Evolutionary conservation across 768 basidiomycete species (phyloP).

Genomic region (Peribolospora kevripleyi): DNA sequence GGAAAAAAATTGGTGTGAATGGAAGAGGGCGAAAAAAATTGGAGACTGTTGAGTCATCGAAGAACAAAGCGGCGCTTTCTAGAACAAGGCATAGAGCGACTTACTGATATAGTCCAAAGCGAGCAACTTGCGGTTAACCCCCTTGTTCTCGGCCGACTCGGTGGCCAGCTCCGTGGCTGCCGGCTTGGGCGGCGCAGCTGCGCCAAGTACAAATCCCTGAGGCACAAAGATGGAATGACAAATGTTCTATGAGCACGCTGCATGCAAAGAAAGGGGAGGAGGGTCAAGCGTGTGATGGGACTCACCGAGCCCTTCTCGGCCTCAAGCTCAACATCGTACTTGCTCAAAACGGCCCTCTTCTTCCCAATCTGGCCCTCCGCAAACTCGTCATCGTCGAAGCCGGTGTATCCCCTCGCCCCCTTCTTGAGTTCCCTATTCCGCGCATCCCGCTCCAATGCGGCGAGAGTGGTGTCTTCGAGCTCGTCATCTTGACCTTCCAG

Average conservation of each 20-base stretch:
- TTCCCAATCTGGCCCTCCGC: constrained; percentile 40
- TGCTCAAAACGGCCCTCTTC: constrained; percentile 60
- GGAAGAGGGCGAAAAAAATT: constrained; percentile 11
- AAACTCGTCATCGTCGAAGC: constrained; percentile 93
- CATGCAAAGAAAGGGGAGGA: background rate
- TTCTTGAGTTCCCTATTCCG: constrained; percentile 65
- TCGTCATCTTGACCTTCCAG: constrained; percentile 99
- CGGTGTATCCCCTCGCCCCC: constrained; percentile 58
- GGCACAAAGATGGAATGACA: too few relatives aligned
- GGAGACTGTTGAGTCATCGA: background rate
- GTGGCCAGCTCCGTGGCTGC: background rate
- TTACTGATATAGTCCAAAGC: constrained; percentile 74
- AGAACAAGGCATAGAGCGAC: constrained; percentile 17
- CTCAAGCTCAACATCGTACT: constrained; percentile 79
- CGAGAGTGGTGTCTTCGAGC: constrained; percentile 84
- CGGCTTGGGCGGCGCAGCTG: too few relatives aligned
- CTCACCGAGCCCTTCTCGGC: constrained; percentile 44
- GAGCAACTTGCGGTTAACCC: constrained; percentile 39
- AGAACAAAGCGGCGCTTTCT: background rate
- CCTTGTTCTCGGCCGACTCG: constrained; percentile 5
- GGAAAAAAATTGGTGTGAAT: background rate
- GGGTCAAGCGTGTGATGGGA: constrained; percentile 5
- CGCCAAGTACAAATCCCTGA: too few relatives aligned
- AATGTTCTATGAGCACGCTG: too few relatives aligned
- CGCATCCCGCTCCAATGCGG: constrained; percentile 55